These are phyloP conservation scores for Boeremia lycopersici DNA, from an alignment of 2,329 filamentous ascomycete species.

Conservation along the genomic window DNA sequence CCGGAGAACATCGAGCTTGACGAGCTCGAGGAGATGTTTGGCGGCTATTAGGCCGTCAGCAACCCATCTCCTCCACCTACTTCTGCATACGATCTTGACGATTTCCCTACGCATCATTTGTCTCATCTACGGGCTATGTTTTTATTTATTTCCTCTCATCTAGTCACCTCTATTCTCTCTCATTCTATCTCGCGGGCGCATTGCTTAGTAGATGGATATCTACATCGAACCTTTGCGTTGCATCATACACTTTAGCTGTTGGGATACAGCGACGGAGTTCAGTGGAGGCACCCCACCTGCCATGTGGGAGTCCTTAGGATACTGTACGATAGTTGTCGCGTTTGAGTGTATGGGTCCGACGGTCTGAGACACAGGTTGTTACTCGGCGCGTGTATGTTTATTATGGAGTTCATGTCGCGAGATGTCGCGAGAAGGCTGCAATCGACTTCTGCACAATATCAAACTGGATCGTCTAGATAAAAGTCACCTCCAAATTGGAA, in stretches of 20 bases:
- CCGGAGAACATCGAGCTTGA: conserved; percentile 91
- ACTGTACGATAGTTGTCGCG: conserved; percentile 37
- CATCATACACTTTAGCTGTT: conserved; percentile 33
- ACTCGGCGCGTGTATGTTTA: conserved; percentile 29
- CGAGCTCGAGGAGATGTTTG: conserved; percentile 87
- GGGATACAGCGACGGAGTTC: conserved; percentile 16
- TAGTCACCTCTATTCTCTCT: conserved; percentile 29
- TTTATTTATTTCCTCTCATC: conserved; percentile 33
- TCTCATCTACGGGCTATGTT: conserved; percentile 19
- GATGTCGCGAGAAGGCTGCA: conserved; percentile 18
- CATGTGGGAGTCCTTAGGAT: conserved; percentile 24
- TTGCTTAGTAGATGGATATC: conserved; percentile 37
- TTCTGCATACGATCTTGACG: conserved; percentile 36
- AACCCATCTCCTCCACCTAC: conserved; percentile 12
- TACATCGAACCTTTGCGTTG: conserved; percentile 37
- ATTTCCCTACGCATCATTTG: conserved; percentile 32
- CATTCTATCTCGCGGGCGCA: conserved; percentile 25
- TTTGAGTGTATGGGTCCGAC: conserved; percentile 31
- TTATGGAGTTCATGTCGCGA: conserved; percentile 12
- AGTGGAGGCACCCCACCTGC: conserved; percentile 19
- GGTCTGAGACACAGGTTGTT: conserved; percentile 38
- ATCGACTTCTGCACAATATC: conserved; percentile 15
- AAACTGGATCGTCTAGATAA: conserved; percentile 13
- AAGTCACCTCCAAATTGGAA: conserved; percentile 20
- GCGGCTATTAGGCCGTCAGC: conserved; percentile 64